A percentile compares a stretch with the other conserved stretches of the same genome.
Evolutionary conservation across 2,329 filamentous ascomycete species (phyloP).

Genomic region (Phaeosphaeria sp.): DNA sequence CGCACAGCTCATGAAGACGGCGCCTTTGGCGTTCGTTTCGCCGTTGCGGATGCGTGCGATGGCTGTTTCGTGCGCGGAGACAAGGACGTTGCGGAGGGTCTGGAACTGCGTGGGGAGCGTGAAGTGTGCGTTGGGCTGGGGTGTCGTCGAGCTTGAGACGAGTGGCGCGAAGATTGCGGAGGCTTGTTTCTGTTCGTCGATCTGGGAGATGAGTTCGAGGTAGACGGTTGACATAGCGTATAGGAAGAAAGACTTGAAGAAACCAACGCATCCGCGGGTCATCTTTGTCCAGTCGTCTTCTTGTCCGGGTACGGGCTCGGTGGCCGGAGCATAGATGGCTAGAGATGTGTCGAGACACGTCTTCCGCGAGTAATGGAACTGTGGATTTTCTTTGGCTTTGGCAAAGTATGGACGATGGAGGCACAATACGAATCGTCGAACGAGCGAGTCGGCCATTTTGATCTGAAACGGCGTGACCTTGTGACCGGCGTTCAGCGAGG

Average conservation of each 20-base stretch:
- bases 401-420: conserved; percentile 60
- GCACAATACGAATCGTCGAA: conserved; percentile 63
- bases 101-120: conserved; percentile 18
- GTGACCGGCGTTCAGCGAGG: conserved; percentile 11
- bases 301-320: conserved; percentile 5
- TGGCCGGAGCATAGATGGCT: conserved; percentile 24
- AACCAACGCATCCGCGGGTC: conserved; percentile 26
- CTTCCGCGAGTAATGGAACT: conserved; percentile 60
- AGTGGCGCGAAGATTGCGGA: conserved; percentile 12
- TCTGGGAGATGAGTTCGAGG: conserved; percentile 27
- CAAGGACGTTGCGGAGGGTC: conserved; percentile 16
- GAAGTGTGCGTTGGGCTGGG: not conserved
- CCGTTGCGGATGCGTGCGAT: conserved; percentile 26
- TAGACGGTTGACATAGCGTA: conserved; percentile 33
- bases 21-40: conserved; percentile 36
- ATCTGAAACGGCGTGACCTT: conserved; percentile 49
- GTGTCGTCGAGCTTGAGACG: conserved; percentile 4
- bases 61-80: conserved; percentile 11
- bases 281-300: conserved; percentile 34
- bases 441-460: conserved; percentile 60
- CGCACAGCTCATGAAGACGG: conserved; percentile 24
- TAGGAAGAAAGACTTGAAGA: conserved; percentile 32
- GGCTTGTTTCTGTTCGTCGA: conserved; percentile 24
- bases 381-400: conserved; percentile 52
- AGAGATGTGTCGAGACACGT: conserved; percentile 52